These are phyloP conservation scores for Fusarium liriodendri DNA, from an alignment of 2,329 filamentous ascomycete species.

Conservation along the genomic window DNA sequence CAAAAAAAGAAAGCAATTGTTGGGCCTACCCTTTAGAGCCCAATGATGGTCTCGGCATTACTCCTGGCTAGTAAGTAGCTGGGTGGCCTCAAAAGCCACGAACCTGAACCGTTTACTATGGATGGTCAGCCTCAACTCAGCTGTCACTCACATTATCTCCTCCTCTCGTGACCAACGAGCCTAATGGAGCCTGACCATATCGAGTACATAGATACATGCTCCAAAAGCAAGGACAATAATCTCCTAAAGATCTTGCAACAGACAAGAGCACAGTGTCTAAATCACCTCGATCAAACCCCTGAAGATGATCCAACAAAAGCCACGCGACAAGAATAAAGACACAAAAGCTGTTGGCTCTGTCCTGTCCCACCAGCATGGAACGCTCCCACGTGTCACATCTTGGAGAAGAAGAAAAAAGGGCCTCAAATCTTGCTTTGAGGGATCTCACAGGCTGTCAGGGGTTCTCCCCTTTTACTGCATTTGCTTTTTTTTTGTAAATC, in stretches of 20 bases:
- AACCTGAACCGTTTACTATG: background rate
- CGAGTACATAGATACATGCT: background rate
- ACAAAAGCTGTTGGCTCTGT: slow-evolving; percentile 23
- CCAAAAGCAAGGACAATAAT: background rate
- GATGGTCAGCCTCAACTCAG: slow-evolving; percentile 22
- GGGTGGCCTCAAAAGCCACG: slow-evolving; percentile 1
- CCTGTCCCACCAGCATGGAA: slow-evolving; percentile 33
- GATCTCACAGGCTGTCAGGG: background rate
- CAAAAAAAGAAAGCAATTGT: background rate
- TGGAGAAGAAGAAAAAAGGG: slow-evolving; percentile 2
- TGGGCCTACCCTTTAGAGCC: background rate
- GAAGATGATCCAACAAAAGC: background rate
- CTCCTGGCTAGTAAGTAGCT: background rate
- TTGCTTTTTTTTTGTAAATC: background rate
- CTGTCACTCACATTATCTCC: slow-evolving; percentile 19
- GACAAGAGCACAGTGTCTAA: background rate
- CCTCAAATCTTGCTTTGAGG: slow-evolving; percentile 12
- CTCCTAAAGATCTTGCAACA: background rate
- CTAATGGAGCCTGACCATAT: background rate
- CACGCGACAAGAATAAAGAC: background rate
- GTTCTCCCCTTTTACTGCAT: background rate
- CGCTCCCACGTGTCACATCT: slow-evolving; percentile 31
- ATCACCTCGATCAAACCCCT: background rate
- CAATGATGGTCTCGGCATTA: slow-evolving; percentile 7
- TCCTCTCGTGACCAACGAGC: slow-evolving; percentile 20